Conservation (phyloP, 2,329 filamentous ascomycete species). For the Rhynchosporium secalis region DNA sequence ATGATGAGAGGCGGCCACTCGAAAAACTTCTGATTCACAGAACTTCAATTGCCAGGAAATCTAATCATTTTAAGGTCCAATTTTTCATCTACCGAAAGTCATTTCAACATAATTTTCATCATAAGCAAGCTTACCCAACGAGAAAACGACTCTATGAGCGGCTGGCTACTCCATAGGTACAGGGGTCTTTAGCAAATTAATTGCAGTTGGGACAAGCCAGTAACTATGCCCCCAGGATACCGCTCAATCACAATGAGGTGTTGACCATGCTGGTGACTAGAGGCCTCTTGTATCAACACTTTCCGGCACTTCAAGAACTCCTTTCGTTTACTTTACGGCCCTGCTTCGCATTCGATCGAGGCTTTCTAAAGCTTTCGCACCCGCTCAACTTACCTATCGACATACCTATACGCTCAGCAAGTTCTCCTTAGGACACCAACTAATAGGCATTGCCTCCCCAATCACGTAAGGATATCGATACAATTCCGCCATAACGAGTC, state of each 20-base stretch:
- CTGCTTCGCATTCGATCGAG: neutral
- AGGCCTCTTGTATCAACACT: constrained; percentile 1
- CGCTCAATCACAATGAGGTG: neutral
- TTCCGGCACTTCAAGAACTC: neutral
- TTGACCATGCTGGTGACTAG: constrained; percentile 8
- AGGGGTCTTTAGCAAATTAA: neutral
- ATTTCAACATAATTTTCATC: neutral
- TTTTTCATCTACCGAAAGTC: neutral
- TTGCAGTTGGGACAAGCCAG: neutral
- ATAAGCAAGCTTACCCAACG: neutral
- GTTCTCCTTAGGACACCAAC: too few species aligned
- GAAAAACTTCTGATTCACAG: too few species aligned
- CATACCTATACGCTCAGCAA: too few species aligned
- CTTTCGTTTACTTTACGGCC: neutral
- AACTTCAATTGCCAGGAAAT: neutral
- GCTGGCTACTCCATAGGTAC: neutral
- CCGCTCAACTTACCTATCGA: too few species aligned
- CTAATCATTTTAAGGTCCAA: neutral
- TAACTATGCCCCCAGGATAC: constrained; percentile 6
- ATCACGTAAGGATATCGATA: too few species aligned
- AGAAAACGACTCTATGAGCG: neutral
- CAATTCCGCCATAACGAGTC: too few species aligned
- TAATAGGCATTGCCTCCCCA: too few species aligned
- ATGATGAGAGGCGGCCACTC: neutral
- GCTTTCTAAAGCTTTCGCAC: too few species aligned